Conservation (phyloP, 2,329 filamentous ascomycete genomes). For the Sordariomycetes sp. region DNA sequence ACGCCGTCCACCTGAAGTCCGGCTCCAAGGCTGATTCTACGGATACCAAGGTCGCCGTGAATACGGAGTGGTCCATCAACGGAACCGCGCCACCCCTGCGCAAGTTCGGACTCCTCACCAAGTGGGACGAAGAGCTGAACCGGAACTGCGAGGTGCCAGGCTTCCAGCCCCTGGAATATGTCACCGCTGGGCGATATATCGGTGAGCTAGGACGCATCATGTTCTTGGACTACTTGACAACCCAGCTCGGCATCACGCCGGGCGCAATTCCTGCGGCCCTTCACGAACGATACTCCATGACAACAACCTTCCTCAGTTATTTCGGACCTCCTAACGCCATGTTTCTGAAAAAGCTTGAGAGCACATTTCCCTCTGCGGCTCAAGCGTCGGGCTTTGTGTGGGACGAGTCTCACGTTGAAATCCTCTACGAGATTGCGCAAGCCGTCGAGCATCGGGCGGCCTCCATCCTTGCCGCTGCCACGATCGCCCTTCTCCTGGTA, state of each 20-base stretch:
- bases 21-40: constrained; percentile 5
- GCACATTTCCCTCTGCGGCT: constrained; percentile 39
- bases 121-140: constrained; percentile 62
- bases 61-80: constrained; percentile 77
- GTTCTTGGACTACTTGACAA: constrained; percentile 52
- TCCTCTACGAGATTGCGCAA: constrained; percentile 56
- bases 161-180: constrained; percentile 76
- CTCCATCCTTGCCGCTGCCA: constrained; percentile 62
- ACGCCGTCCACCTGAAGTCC: constrained; percentile 11
- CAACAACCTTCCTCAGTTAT: constrained; percentile 64
- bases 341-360: constrained; percentile 34
- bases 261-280: constrained; percentile 44
- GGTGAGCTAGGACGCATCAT: constrained; percentile 66
- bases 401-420: constrained; percentile 47
- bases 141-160: constrained; percentile 57
- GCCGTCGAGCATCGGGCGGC: constrained; percentile 64
- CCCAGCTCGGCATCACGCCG: constrained; percentile 23
- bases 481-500: constrained; percentile 57
- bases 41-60: constrained; percentile 60
- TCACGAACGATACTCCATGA: constrained; percentile 48
- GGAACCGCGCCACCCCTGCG: constrained; percentile 60
- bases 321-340: constrained; percentile 43
- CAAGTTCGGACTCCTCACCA: constrained; percentile 51
- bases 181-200: constrained; percentile 70
- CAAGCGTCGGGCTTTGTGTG: constrained; percentile 43